Base-by-base conservation (phyloP, 208 protist genomes). In the Ichthyophonus hoferi region DNA sequence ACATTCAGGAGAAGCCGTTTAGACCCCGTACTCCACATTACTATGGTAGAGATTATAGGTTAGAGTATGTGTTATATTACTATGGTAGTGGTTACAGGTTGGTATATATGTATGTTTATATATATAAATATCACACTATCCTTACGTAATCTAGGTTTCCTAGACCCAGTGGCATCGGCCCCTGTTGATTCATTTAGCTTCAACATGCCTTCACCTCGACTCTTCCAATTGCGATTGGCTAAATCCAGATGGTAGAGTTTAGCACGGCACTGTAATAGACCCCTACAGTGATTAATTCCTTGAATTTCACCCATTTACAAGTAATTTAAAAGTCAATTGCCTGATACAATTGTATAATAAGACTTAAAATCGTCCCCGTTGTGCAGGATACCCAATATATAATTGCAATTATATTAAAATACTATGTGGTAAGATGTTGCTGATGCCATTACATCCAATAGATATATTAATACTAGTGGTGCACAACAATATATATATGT, bases 1-100 rank as follows among this genome's bases (percentile, higher is more conserved):
- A 85, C 81, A 42, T 85, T 85, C 39, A 85, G 40, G 17, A 85
- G 81, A 7, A 85, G 40, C 35, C 38, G 24, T 37, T 41, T 85
- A 14, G 81, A 85, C n/a, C 81, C 81, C 81, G 39, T 17, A 0
- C n/a, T 42, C 38, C 81, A 38, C 17, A 85, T 17, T 33, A 85
- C 81, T 85, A 35, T 14, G 31, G 50, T n/a, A 76, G 14, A 31
- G 50, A 76, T n/a, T 31, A 0, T n/a, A 76, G 24, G 50, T n/a
- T 76, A 33, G 50, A 76, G 50, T 31, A 76, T 76, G 14, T 76
- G 50, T 76, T n/a, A 33, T 76, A 76, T 76, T 76, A 76, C 50
- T 76, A 31, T 76, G 31, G 50, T 31, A 31, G 31, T 31, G 50
- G 14, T 76, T 31, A 76, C n/a, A n/a, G n/a, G n/a, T n/a, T n/a